Evolutionary conservation across 2,329 filamentous ascomycete genomes (phyloP), one percentile per base, ranked within the genome.

Genomic region (Alternaria rosae): DNA sequence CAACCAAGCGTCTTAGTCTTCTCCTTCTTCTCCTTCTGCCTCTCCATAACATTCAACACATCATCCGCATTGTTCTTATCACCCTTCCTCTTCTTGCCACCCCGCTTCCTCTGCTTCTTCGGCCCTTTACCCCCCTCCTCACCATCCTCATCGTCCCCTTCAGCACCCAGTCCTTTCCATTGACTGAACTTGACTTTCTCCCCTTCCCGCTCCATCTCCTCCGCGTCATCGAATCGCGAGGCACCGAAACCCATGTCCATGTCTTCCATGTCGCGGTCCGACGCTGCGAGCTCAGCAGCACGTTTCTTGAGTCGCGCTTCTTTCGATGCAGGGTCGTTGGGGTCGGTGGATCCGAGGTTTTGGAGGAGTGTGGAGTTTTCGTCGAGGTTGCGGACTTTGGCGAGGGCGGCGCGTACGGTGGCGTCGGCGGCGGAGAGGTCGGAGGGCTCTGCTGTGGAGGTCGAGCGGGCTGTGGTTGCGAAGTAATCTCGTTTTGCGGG

Each of bases 181-280:
- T 88, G 82, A 41, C 87, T 88, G 57, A 94, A 79, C 81, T 91
- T 92, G 65, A 92, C 81, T 68, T 86, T 88, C 44, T 83, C 76
- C 0, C 78, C 80, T 11, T 84, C 76, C 81, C 82, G 76, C 42
- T 93, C 92, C 66, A 91, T 87, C 66, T 97, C 94, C 62, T 94
- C 94, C 52, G 94, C 93, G 73, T 97, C 95, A 56, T 92, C 93
- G 72, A 92, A 90, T 26, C 94, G 87, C 74, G 91, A 95, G 20
- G 89, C 92, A 32, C 95, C 95, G 74, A 99, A 98, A 62, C 94
- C 94, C 84, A 98, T 88, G 74, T 99, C 95, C 81, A 99, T 86
- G 80, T 99, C 94, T 59, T 94, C 89, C 50, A 93, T 88, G 76
- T 98, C 94, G 50, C 94, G 87, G 69, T 92, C 91, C 57, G 89